Evolutionary conservation across 2,329 filamentous ascomycete genomes (phyloP).

Genomic region (Scopulariopsis brevicaulis): DNA sequence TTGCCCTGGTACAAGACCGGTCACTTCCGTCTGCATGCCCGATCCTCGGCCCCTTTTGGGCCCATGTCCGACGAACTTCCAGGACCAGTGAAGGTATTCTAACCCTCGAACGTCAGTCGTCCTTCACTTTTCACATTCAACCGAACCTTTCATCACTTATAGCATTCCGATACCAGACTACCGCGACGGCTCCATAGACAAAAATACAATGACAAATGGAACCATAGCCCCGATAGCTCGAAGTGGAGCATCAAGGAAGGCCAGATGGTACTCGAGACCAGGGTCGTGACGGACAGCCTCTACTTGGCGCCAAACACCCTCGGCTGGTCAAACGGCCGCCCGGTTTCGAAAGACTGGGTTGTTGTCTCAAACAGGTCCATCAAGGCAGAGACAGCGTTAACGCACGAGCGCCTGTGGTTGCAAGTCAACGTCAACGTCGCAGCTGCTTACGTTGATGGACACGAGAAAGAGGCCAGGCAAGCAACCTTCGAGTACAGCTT

Average conservation of each 20-base stretch:
- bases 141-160: too few relatives aligned
- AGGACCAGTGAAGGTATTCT: too few relatives aligned
- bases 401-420: not conserved
- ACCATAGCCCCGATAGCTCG: slow-evolving; percentile 42
- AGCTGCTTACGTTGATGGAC: not conserved
- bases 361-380: slow-evolving; percentile 22
- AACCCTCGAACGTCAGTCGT: too few relatives aligned
- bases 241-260: slow-evolving; percentile 27
- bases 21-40: too few relatives aligned
- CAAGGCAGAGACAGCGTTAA: slow-evolving; percentile 4
- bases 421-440: not conserved
- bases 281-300: slow-evolving; percentile 37
- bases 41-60: too few relatives aligned
- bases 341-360: slow-evolving; percentile 2
- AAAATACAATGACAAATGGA: too few relatives aligned
- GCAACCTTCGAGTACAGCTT: not conserved
- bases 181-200: too few relatives aligned
- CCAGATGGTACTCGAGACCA: slow-evolving; percentile 29
- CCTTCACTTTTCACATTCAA: too few relatives aligned
- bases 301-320: slow-evolving; percentile 31
- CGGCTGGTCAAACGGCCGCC: slow-evolving; percentile 9
- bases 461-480: not conserved
- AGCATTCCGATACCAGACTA: too few relatives aligned
- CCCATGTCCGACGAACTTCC: too few relatives aligned
- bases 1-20: too few relatives aligned